Percentiles rank a stretch among this genome's conserved stretches.
phyloP scores from a whole-genome alignment of 1,284 basidiomycete genomes.

The Cryptococcus jaspeensis region DNA sequence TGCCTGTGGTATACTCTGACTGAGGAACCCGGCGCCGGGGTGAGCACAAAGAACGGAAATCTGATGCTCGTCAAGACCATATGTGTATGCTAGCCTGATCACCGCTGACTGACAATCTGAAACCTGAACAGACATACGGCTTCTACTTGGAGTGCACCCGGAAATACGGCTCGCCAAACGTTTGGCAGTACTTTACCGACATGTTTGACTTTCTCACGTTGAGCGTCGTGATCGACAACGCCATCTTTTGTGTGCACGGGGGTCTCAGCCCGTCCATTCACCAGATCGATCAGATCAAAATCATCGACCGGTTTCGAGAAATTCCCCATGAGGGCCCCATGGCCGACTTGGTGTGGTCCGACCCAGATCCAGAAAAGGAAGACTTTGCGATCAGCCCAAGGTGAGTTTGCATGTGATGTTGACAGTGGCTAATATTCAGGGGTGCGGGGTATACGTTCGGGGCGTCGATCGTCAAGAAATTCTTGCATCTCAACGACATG shows the following conservation, averaged over 20 bases:
- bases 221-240: constrained; percentile 97
- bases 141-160: constrained; percentile 98
- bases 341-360: constrained; percentile 99
- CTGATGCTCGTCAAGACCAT: constrained; percentile 32
- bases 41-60: constrained; percentile 48
- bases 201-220: constrained; percentile 99
- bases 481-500: constrained; percentile 91
- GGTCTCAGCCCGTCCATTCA: constrained; percentile 98
- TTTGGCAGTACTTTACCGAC: constrained; percentile 99
- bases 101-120: not conserved
- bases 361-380: constrained; percentile 98
- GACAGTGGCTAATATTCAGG: constrained; percentile 54
- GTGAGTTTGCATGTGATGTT: constrained; percentile 53
- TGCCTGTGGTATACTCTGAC: constrained; percentile 29
- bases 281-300: constrained; percentile 99
- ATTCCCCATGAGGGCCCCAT: constrained; percentile 99
- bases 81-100: not conserved
- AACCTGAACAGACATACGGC: constrained; percentile 96
- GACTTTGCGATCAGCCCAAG: constrained; percentile 98
- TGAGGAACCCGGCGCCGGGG: constrained; percentile 26
- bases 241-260: constrained; percentile 98
- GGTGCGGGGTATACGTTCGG: constrained; percentile 99
- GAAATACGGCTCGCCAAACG: constrained; percentile 93
- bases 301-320: constrained; percentile 98
- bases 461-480: constrained; percentile 97